Evolutionary conservation across 306 rosid species (phyloP).

Genomic region (Cyamopsis tetragonoloba): DNA sequence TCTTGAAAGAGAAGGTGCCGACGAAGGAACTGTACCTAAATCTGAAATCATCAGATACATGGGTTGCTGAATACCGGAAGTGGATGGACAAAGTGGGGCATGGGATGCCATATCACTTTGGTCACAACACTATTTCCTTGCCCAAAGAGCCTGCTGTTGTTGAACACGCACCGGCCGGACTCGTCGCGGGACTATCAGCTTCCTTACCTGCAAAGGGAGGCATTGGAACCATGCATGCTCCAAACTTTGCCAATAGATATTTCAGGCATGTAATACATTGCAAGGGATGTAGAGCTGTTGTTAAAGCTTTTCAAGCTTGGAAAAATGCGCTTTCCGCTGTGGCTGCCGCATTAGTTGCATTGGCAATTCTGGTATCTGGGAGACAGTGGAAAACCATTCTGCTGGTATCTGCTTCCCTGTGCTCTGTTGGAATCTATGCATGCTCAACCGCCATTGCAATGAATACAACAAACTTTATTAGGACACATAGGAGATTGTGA

Average conservation of each 20-base stretch:
- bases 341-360: constrained; percentile 40
- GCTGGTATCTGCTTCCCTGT: constrained; percentile 49
- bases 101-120: constrained; percentile 97
- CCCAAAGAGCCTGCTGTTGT: constrained; percentile 89
- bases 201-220: constrained; percentile 85
- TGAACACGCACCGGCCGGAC: constrained; percentile 91
- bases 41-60: constrained; percentile 82
- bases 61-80: constrained; percentile 86
- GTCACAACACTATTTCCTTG: constrained; percentile 76
- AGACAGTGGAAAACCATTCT: constrained; percentile 80
- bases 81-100: constrained; percentile 99
- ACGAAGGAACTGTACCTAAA: constrained; percentile 78
- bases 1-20: constrained; percentile 75
- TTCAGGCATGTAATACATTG: constrained; percentile 90
- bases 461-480: constrained; percentile 86
- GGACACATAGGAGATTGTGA: constrained; percentile 87
- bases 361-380: constrained; percentile 63
- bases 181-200: constrained; percentile 71
- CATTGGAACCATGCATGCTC: constrained; percentile 72
- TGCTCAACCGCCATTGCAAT: constrained; percentile 61
- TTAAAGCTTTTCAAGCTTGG: constrained; percentile 80
- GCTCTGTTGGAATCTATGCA: constrained; percentile 62
- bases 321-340: constrained; percentile 58
- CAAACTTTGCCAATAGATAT: constrained; percentile 76
- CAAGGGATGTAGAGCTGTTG: constrained; percentile 57